Conservation (phyloP, 768 basidiomycete genomes). For the Xerocomellus amylosporus region DNA sequence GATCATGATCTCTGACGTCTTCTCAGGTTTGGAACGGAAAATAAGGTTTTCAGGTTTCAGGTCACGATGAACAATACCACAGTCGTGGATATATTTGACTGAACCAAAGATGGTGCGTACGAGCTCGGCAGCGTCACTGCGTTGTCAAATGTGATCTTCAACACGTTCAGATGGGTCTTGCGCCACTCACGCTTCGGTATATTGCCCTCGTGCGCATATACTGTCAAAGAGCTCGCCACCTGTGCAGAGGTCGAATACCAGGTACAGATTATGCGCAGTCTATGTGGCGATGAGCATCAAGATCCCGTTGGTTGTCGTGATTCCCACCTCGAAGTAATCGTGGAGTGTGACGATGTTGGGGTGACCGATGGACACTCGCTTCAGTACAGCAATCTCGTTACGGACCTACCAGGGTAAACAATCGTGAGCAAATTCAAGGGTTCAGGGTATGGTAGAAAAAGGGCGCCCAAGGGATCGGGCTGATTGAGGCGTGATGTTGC, state of each 20-base stretch:
- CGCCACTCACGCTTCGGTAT: constrained; percentile 79
- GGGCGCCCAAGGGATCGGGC: not conserved
- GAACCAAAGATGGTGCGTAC: constrained; percentile 83
- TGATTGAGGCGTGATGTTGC: constrained; percentile 1
- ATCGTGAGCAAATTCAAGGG: constrained; percentile 9
- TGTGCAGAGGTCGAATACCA: constrained; percentile 94
- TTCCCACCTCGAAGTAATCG: constrained; percentile 87
- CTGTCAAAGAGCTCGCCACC: constrained; percentile 99
- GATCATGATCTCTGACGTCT: constrained; percentile 90
- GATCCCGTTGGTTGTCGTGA: not conserved
- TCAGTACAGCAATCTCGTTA: constrained; percentile 95
- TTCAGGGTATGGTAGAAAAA: constrained; percentile 9
- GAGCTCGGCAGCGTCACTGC: constrained; percentile 84
- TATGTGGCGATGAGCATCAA: constrained; percentile 26
- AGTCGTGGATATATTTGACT: constrained; percentile 87
- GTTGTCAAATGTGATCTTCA: constrained; percentile 26
- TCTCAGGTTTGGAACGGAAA: constrained; percentile 82
- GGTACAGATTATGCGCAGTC: constrained; percentile 92
- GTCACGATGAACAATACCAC: constrained; percentile 94
- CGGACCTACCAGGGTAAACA: constrained; percentile 59
- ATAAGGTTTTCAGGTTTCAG: constrained; percentile 97
- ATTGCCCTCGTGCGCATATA: constrained; percentile 96
- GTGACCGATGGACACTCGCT: constrained; percentile 88
- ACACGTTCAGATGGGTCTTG: not conserved
- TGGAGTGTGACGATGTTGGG: constrained; percentile 89